Evolutionary conservation across 805 yeast species (phyloP).

Genomic region (Schwanniomyces polymorphus): DNA sequence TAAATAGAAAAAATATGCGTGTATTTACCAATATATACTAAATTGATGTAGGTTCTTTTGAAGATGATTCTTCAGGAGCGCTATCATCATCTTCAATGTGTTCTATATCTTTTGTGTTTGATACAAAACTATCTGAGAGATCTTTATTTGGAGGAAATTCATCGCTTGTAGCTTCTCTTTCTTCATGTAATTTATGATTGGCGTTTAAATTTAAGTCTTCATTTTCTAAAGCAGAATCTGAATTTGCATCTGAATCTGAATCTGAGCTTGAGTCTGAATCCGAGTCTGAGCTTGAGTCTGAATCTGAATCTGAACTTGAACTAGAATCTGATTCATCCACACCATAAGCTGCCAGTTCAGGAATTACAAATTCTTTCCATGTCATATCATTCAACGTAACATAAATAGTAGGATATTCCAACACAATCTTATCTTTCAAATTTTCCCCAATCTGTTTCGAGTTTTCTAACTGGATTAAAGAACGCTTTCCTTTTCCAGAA

Average conservation of each 20-base stretch:
- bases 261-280: neutral
- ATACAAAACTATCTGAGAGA: neutral
- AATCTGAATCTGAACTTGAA: neutral
- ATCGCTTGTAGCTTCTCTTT: too few species aligned
- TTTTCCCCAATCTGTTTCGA: conserved; percentile 44
- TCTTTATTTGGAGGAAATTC: too few species aligned
- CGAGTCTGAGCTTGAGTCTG: neutral
- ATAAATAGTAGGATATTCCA: conserved; percentile 76
- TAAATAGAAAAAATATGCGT: neutral
- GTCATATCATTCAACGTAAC: conserved; percentile 28
- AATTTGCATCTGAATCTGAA: conserved; percentile 7
- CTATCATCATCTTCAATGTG: conserved; percentile 16
- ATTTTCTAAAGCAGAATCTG: conserved; percentile 9
- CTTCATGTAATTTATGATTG: neutral
- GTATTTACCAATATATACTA: neutral
- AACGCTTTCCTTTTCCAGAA: conserved; percentile 11
- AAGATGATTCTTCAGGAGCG: conserved; percentile 36
- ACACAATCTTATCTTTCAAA: conserved; percentile 57
- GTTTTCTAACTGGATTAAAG: conserved; percentile 37
- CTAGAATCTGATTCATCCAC: too few species aligned
- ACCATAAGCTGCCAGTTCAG: conserved; percentile 10
- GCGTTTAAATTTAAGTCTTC: neutral
- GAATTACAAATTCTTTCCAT: conserved; percentile 22
- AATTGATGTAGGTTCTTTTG: conserved; percentile 12
- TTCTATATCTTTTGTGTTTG: neutral